Conservation (phyloP, 805 yeast genomes). For the Wickerhamomyces silvicola region DNA sequence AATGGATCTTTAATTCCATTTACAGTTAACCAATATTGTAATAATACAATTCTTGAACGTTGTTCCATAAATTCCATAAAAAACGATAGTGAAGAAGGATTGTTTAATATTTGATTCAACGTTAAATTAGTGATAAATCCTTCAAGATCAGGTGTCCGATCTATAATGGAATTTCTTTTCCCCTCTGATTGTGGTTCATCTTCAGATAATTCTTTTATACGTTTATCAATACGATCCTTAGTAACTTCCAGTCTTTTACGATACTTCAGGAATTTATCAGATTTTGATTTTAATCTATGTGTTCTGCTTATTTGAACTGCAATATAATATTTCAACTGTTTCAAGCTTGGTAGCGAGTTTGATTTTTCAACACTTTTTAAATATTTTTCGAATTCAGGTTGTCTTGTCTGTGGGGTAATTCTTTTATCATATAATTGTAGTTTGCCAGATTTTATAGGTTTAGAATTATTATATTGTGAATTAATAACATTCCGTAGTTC, state of each 20-base stretch:
- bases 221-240: slow-evolving; percentile 23
- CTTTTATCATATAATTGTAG: slow-evolving; percentile 14
- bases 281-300: slow-evolving; percentile 23
- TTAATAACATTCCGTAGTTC: slow-evolving; percentile 64
- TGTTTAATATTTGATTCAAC: slow-evolving; percentile 39
- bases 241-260: slow-evolving; percentile 26
- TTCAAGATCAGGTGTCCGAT: slow-evolving; percentile 15
- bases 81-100: slow-evolving; percentile 39
- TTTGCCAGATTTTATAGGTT: slow-evolving; percentile 1
- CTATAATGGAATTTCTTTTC: slow-evolving; percentile 3
- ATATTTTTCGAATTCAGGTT: slow-evolving; percentile 35
- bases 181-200: neutral
- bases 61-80: slow-evolving; percentile 54
- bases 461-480: slow-evolving; percentile 41
- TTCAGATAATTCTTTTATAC: slow-evolving; percentile 20
- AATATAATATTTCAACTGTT: slow-evolving; percentile 41
- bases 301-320: slow-evolving; percentile 42
- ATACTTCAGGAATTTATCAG: slow-evolving; percentile 22
- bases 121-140: slow-evolving; percentile 23
- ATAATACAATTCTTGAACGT: slow-evolving; percentile 34
- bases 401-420: slow-evolving; percentile 34
- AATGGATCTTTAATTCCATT: slow-evolving; percentile 69
- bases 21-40: slow-evolving; percentile 64
- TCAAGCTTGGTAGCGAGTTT: slow-evolving; percentile 35
- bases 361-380: slow-evolving; percentile 28